phyloP scores from a whole-genome alignment of 257 asterid genomes.

The Coffea canephora region DNA sequence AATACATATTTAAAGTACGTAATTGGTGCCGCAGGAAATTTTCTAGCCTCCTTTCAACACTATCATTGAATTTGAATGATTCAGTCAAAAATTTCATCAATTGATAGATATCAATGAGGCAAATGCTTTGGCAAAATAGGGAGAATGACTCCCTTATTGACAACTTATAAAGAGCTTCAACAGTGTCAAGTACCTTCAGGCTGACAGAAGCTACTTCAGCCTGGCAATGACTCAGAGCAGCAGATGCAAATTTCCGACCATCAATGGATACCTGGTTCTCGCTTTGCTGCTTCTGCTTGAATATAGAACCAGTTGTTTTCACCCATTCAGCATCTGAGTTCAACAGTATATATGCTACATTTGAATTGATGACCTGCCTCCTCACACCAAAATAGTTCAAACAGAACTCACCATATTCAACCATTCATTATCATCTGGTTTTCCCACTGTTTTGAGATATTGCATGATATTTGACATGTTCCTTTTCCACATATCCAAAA shows the following conservation, averaged over 20 bases:
- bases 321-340: conserved; percentile 58
- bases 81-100: conserved; percentile 31
- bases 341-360: conserved; percentile 29
- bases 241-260: conserved; percentile 37
- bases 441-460: conserved; percentile 32
- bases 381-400: conserved; percentile 50
- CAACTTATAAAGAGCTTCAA: conserved; percentile 27
- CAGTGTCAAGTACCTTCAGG: conserved; percentile 38
- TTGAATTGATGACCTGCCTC: conserved; percentile 22
- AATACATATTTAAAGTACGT: conserved; percentile 37
- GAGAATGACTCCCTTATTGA: conserved; percentile 12
- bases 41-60: conserved; percentile 14
- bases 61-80: conserved; percentile 15
- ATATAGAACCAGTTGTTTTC: conserved; percentile 25
- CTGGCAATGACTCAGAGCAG: conserved; percentile 42
- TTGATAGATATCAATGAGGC: conserved; percentile 34
- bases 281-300: conserved; percentile 3
- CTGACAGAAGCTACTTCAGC: conserved; percentile 42
- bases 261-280: conserved; percentile 28
- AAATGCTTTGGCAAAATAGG: conserved; percentile 28
- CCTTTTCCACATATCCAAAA: conserved; percentile 42
- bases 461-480: conserved; percentile 24
- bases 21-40: conserved; percentile 21
- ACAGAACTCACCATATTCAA: conserved; percentile 29
- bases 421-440: conserved; percentile 1